These are phyloP conservation scores for Komagataea norvegica DNA, from an alignment of 1,139 yeast genomes.

Conservation along the genomic window DNA sequence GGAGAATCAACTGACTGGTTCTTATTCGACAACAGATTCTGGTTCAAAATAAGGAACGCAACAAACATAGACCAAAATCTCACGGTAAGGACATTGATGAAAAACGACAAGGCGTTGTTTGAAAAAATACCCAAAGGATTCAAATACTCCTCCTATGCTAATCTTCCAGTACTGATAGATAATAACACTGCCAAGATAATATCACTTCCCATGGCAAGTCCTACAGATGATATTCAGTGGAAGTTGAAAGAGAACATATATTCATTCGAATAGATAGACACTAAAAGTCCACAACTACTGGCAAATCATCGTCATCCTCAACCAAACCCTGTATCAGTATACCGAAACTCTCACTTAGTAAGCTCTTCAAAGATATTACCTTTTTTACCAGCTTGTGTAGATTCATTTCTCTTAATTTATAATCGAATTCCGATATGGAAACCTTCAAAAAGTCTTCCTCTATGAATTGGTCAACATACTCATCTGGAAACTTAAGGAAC, in stretches of 20 bases:
- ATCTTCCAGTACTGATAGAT: conserved; percentile 19
- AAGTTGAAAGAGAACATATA: conserved; percentile 21
- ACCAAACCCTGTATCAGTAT: conserved; percentile 16
- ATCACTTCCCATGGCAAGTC: conserved; percentile 13
- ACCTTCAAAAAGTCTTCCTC: conserved; percentile 17
- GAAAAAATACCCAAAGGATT: conserved; percentile 17
- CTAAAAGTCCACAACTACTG: conserved; percentile 21
- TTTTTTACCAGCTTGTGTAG: conserved; percentile 16
- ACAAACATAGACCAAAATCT: conserved; percentile 5
- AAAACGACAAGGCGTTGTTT: conserved; percentile 15
- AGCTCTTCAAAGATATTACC: conserved; percentile 14
- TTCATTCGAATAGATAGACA: conserved; percentile 1
- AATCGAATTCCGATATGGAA: conserved; percentile 22
- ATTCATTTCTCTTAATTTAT: conserved; percentile 16
- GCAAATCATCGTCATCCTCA: conserved; percentile 24
- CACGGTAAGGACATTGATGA: conserved; percentile 15
- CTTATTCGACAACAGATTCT: conserved; percentile 24
- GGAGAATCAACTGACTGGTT: conserved; percentile 12
- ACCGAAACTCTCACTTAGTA: conserved; percentile 15
- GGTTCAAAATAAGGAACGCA: conserved; percentile 17
- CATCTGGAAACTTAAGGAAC: conserved; percentile 34
- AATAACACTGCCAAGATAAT: conserved; percentile 9
- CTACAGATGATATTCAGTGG: conserved; percentile 10
- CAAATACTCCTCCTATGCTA: conserved; percentile 14
- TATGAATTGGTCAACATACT: conserved; percentile 33